Percentiles rank a stretch among this genome's conserved stretches.
phyloP scores from a whole-genome alignment of 169 alveolate species.

The Babesia caballi region DNA sequence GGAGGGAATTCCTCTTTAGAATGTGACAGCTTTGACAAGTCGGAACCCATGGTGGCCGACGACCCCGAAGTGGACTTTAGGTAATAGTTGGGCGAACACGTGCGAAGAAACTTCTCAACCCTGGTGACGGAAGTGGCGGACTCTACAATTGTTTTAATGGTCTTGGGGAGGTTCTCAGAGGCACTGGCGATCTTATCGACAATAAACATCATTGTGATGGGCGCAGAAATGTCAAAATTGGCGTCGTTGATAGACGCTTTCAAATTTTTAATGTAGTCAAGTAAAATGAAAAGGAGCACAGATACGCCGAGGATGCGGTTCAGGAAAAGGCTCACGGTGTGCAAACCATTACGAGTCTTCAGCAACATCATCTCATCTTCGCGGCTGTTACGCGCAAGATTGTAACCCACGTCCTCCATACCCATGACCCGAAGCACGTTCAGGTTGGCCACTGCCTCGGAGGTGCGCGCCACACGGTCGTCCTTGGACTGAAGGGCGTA shows the following conservation, averaged over 20 bases:
- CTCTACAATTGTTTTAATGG: constrained; percentile 4
- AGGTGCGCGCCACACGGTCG: constrained; percentile 23
- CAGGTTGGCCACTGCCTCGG: constrained; percentile 17
- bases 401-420: constrained; percentile 50
- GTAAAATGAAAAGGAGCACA: neutral
- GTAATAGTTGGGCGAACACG: constrained; percentile 18
- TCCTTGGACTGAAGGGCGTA: constrained; percentile 39
- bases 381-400: constrained; percentile 18
- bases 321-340: constrained; percentile 1
- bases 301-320: neutral
- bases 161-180: constrained; percentile 1
- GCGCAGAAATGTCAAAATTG: neutral
- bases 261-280: constrained; percentile 1
- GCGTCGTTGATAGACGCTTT: neutral
- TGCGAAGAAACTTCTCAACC: constrained; percentile 1
- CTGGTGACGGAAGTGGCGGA: neutral
- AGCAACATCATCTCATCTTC: constrained; percentile 35
- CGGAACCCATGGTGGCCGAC: neutral
- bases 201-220: constrained; percentile 21
- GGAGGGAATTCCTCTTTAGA: neutral
- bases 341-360: neutral
- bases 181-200: constrained; percentile 1
- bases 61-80: neutral
- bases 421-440: constrained; percentile 5
- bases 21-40: neutral